Evolutionary conservation across 768 basidiomycete species (phyloP).

Genomic region (Mycena rebaudengoi): DNA sequence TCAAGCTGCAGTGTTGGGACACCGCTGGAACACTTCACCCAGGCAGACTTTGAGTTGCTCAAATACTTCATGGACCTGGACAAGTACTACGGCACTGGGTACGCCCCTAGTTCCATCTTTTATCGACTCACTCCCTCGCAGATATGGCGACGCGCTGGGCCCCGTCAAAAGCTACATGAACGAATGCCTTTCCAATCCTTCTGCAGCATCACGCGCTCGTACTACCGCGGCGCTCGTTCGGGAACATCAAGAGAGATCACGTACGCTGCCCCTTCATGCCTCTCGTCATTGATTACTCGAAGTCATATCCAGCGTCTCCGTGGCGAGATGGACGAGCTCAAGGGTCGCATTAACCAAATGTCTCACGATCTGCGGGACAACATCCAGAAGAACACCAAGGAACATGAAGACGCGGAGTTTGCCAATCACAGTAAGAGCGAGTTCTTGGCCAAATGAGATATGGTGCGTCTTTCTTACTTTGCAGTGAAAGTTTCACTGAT

Average conservation of each 20-base stretch:
- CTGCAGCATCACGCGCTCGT: too few relatives aligned
- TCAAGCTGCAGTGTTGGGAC: too few relatives aligned
- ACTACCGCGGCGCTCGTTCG: too few relatives aligned
- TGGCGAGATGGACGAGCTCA: conserved; percentile 99
- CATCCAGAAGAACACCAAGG: conserved; percentile 98
- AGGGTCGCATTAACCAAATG: conserved; percentile 99
- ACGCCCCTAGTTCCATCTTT: too few relatives aligned
- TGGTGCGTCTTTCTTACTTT: conserved; percentile 60
- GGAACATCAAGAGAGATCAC: conserved; percentile 99
- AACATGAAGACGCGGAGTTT: conserved; percentile 95
- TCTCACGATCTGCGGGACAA: conserved; percentile 95
- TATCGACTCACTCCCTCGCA: too few relatives aligned
- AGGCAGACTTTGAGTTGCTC: too few relatives aligned
- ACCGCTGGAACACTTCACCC: too few relatives aligned
- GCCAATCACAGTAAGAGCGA: conserved; percentile 98
- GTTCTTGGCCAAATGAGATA: conserved; percentile 98
- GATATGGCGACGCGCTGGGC: too few relatives aligned
- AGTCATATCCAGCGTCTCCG: conserved; percentile 91
- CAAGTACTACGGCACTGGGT: too few relatives aligned
- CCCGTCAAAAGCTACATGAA: too few relatives aligned
- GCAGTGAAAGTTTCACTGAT: background rate
- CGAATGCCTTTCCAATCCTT: too few relatives aligned
- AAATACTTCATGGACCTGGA: too few relatives aligned
- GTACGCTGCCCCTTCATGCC: conserved; percentile 55
- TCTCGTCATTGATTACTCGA: background rate